These are phyloP conservation scores for Hondaea fermentalgiana DNA, from an alignment of 108 stramenopile species.

Conservation along the genomic window DNA sequence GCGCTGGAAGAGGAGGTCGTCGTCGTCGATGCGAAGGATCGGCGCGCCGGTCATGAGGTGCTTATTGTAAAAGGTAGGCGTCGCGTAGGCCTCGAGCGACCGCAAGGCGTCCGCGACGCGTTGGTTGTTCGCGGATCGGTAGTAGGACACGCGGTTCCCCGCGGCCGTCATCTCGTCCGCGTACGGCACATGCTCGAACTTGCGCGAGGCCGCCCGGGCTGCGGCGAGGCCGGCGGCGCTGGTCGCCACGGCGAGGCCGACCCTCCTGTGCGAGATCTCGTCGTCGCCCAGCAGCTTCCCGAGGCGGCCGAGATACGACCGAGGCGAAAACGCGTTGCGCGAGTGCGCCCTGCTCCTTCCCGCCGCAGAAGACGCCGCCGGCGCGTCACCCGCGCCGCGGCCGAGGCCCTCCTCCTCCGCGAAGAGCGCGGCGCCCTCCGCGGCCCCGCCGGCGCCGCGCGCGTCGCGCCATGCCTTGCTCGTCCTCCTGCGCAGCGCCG, in stretches of 20 bases:
- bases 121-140: not conserved
- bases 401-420: too few relatives aligned
- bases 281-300: not conserved
- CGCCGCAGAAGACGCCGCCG: too few relatives aligned
- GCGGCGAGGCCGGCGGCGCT: not conserved
- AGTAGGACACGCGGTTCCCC: not conserved
- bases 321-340: too few relatives aligned
- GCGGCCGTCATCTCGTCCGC: not conserved
- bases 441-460: too few relatives aligned
- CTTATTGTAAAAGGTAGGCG: not conserved
- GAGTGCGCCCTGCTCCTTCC: too few relatives aligned
- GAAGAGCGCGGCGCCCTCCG: too few relatives aligned
- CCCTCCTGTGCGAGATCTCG: not conserved
- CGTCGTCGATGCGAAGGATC: not conserved
- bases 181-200: not conserved
- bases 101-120: not conserved
- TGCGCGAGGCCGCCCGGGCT: not conserved
- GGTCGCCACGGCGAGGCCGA: not conserved
- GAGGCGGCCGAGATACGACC: too few relatives aligned
- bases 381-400: too few relatives aligned
- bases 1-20: not conserved
- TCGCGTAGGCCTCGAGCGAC: not conserved
- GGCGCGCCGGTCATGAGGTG: not conserved
- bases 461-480: too few relatives aligned
- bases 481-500: too few relatives aligned